Percentiles rank a stretch among this genome's conserved stretches.
Conservation (phyloP, 2,329 filamentous ascomycete genomes). For the Hymenoscyphus infarciens region DNA sequence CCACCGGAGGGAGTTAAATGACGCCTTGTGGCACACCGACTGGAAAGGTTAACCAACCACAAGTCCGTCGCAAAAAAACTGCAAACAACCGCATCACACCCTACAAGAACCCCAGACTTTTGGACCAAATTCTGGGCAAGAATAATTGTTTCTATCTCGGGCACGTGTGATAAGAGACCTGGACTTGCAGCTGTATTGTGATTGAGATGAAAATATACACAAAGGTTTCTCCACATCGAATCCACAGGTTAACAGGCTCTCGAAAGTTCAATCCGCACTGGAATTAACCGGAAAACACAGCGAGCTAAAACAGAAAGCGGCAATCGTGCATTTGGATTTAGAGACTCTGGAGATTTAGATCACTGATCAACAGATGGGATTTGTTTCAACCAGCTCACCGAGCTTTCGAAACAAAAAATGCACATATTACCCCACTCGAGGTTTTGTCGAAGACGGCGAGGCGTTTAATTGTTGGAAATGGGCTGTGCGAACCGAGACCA, state of each 20-base stretch:
- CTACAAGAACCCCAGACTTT: not conserved
- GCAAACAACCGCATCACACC: constrained; percentile 5
- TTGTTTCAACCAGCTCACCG: not conserved
- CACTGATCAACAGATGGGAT: not conserved
- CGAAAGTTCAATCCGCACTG: not conserved
- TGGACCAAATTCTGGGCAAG: not conserved
- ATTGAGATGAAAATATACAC: constrained; percentile 1
- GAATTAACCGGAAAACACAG: not conserved
- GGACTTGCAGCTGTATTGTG: constrained; percentile 4
- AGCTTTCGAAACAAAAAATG: not conserved
- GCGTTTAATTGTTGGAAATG: not conserved
- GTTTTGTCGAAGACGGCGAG: not conserved
- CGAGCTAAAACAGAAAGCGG: not conserved
- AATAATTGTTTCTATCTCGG: constrained; percentile 14
- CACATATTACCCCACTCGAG: not conserved
- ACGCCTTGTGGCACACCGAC: not conserved
- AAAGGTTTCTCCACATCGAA: not conserved
- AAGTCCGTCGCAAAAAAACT: not conserved
- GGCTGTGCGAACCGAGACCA: not conserved
- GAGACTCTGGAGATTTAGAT: not conserved
- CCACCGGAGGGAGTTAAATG: not conserved
- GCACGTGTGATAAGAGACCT: constrained; percentile 5
- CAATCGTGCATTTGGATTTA: not conserved
- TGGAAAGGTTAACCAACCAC: not conserved
- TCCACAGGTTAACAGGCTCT: not conserved